A percentile compares a stretch with the other conserved stretches of the same genome.
Evolutionary conservation across 2,329 filamentous ascomycete species (phyloP).

Genomic region (Epichloe baconii): DNA sequence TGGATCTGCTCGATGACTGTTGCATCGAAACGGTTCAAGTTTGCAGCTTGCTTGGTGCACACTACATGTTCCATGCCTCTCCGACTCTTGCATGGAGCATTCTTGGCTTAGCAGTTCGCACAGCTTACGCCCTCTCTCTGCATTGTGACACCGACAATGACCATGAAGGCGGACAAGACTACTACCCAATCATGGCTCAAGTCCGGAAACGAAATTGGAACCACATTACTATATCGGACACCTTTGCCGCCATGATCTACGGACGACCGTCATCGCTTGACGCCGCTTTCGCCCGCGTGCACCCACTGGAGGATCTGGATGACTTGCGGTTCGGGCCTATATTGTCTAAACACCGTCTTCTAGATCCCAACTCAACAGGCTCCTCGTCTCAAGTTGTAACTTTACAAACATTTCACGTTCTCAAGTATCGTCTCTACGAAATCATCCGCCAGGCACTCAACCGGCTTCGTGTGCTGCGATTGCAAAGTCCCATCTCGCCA

Average conservation of each 20-base stretch:
- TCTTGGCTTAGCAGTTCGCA: constrained; percentile 8
- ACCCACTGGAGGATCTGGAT: constrained; percentile 13
- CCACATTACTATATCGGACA: constrained; percentile 16
- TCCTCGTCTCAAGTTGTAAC: constrained; percentile 1
- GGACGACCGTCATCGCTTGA: constrained; percentile 16
- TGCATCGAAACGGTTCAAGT: constrained; percentile 4
- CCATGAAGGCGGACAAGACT: background rate
- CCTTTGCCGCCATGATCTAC: constrained; percentile 17
- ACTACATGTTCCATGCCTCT: constrained; percentile 3
- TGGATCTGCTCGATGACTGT: constrained; percentile 4
- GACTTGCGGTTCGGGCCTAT: constrained; percentile 8
- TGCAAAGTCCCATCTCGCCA: constrained; percentile 9
- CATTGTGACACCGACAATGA: constrained; percentile 8
- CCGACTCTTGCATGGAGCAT: constrained; percentile 3
- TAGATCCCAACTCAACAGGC: background rate
- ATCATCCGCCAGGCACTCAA: constrained; percentile 16
- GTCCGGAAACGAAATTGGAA: constrained; percentile 19
- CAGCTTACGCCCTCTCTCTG: constrained; percentile 8
- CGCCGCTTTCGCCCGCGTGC: constrained; percentile 13
- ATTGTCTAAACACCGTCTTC: constrained; percentile 1
- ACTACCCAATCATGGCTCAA: constrained; percentile 8
- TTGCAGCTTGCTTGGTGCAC: constrained; percentile 2
- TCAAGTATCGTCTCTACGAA: constrained; percentile 16
- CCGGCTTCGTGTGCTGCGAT: constrained; percentile 13
- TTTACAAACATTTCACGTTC: constrained; percentile 14